A percentile compares a stretch with the other conserved stretches of the same genome.
Evolutionary conservation across 345 rosid species (phyloP).

Genomic region (Syzygium aqueum): DNA sequence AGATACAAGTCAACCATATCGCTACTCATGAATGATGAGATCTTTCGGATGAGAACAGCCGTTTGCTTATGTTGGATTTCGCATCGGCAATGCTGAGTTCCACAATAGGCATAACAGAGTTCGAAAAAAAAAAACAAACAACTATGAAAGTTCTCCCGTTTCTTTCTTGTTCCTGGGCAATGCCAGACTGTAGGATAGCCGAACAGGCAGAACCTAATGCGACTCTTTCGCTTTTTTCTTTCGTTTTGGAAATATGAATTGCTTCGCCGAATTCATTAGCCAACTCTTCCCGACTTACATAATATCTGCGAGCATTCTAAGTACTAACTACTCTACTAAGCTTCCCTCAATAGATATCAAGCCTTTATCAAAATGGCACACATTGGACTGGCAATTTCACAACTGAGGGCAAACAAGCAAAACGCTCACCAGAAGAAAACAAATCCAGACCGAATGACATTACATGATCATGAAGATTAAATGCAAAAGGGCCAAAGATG

Average conservation of each 20-base stretch:
- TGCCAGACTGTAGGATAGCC: neutral
- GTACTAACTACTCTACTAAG: neutral
- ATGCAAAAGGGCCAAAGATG: neutral
- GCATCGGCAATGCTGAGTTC: neutral
- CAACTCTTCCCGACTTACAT: neutral
- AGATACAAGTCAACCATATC: accelerated
- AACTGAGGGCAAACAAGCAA: neutral
- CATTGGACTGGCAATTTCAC: neutral
- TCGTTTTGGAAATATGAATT: neutral
- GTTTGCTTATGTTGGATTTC: neutral
- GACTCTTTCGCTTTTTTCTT: neutral
- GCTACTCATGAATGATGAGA: neutral
- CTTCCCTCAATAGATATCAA: neutral
- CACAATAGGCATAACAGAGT: neutral
- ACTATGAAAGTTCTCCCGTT: neutral
- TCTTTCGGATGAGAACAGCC: neutral
- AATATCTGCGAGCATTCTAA: neutral
- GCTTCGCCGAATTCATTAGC: neutral
- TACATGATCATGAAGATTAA: neutral
- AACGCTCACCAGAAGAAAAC: neutral
- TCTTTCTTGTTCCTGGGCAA: neutral
- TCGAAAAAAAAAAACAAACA: neutral
- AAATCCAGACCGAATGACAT: neutral
- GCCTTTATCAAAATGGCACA: neutral
- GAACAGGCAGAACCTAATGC: neutral